These are phyloP conservation scores for Aspergillus unguis DNA, from an alignment of 2,329 filamentous ascomycete genomes.

Conservation along the genomic window DNA sequence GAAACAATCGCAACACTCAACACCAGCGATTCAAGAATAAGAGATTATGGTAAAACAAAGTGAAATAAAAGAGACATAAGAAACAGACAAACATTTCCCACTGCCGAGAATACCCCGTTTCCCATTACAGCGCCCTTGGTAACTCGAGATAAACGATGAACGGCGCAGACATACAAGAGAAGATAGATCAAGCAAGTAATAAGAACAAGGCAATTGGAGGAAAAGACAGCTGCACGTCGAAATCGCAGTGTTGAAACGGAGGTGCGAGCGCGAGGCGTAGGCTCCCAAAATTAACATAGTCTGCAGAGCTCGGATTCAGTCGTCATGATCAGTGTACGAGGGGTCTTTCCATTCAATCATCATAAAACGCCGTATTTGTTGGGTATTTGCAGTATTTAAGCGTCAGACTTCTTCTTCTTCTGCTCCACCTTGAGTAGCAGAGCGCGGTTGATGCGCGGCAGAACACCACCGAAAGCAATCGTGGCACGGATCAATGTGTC, in stretches of 20 bases:
- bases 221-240: conserved; percentile 23
- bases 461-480: conserved; percentile 95
- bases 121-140: conserved; percentile 40
- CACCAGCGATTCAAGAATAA: conserved; percentile 11
- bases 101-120: conserved; percentile 37
- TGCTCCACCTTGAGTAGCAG: conserved; percentile 93
- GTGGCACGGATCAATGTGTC: conserved; percentile 96
- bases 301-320: conserved; percentile 12
- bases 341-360: conserved; percentile 20
- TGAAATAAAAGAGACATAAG: conserved; percentile 6
- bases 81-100: conserved; percentile 25
- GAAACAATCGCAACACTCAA: conserved; percentile 7
- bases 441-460: conserved; percentile 98
- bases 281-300: neutral
- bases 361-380: conserved; percentile 27
- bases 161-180: conserved; percentile 14
- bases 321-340: conserved; percentile 17
- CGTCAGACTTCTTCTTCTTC: conserved; percentile 76
- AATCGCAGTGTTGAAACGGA: conserved; percentile 25
- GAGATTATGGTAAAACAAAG: conserved; percentile 5
- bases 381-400: conserved; percentile 26
- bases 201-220: conserved; percentile 14
- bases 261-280: conserved; percentile 1
- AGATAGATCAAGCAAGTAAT: conserved; percentile 15
- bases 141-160: conserved; percentile 28